Base-by-base conservation (phyloP, 208 protist genomes). In the Tetramitus jugosus region DNA sequence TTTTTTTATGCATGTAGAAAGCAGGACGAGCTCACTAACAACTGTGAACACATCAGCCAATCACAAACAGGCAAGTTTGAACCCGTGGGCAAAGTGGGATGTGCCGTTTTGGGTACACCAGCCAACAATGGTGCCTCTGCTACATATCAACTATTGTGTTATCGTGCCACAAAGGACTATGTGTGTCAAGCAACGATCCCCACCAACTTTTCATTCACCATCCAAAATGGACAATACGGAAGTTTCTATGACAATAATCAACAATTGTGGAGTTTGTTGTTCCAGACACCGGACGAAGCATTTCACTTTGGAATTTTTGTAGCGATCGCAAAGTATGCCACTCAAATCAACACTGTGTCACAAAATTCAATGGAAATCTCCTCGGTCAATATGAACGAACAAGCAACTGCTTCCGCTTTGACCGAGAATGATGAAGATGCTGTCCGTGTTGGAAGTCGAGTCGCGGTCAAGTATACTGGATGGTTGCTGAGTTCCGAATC, bases 331-430 rank as follows among this genome's bases (percentile, higher is more conserved):
- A 71, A 71, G 10, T 71, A 49, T 33, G 23, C 31, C 10, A 33
- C 10, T 23, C 31, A 14, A 65, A 65, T 10, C 3, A 40, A 65
- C 7, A n/a, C n/a, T 71, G 39, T 35, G 17, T 20, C 23, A 26
- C 14, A 49, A 20, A 2, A 71, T 26, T 29, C 17, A n/a, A 6
- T 62, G 3, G 14, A 23, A 23, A 56, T 56, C 20, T n/a, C n/a
- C n/a, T n/a, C n/a, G n/a, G 62, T 69, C 26, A 69, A 69, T 45
- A 23, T 69, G 3, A 69, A 69, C 13, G 62, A 69, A 69, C 1
- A 37, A 29, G 64, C 10, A 49, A 42, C 20, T 14, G 23, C 2
- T 49, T 29, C 10, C 23, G 13, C 10, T 33, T 8, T 2, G 13
- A 49, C 14, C 35, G 39, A 71, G n/a, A 10, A 35, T n/a, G 13